phyloP scores from a whole-genome alignment of 1,284 basidiomycete species.

The Malassezia restricta region DNA sequence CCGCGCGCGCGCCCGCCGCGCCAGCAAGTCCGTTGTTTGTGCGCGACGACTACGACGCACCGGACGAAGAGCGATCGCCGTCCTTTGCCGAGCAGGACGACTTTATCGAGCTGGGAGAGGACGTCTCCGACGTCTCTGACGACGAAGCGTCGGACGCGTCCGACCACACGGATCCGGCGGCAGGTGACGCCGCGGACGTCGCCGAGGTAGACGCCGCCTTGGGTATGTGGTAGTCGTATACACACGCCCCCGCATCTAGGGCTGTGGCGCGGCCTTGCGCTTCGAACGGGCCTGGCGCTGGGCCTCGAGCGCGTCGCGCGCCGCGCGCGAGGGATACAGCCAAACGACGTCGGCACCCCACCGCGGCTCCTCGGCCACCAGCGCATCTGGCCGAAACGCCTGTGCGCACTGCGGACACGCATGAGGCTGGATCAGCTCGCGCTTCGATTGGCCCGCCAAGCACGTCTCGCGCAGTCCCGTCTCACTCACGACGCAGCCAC shows the following conservation, averaged over 20 bases:
- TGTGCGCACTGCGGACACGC: constrained; percentile 28
- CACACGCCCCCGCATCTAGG: not conserved
- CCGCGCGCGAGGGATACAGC: constrained; percentile 21
- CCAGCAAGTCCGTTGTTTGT: constrained; percentile 20
- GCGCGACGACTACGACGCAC: constrained; percentile 8
- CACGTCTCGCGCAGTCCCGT: constrained; percentile 23
- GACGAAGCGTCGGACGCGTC: not conserved
- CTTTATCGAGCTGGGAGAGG: constrained; percentile 30
- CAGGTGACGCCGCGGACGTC: not conserved
- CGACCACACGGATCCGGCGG: not conserved
- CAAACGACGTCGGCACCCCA: constrained; percentile 20
- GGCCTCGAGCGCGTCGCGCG: constrained; percentile 20
- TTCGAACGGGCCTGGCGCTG: constrained; percentile 14
- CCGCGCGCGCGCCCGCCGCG: constrained; percentile 26
- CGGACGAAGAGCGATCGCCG: constrained; percentile 3
- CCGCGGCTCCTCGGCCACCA: constrained; percentile 16
- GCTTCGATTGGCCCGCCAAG: not conserved
- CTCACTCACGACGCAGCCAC: constrained; percentile 35
- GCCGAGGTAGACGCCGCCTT: not conserved
- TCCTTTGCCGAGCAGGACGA: constrained; percentile 32
- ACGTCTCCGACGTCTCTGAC: not conserved
- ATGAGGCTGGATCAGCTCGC: not conserved
- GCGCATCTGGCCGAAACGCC: constrained; percentile 17
- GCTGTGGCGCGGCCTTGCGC: constrained; percentile 5
- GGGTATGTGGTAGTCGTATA: not conserved